A percentile compares a stretch with the other conserved stretches of the same genome.
phyloP scores from a whole-genome alignment of 441 rosid genomes.

The Lepidium campestre region DNA sequence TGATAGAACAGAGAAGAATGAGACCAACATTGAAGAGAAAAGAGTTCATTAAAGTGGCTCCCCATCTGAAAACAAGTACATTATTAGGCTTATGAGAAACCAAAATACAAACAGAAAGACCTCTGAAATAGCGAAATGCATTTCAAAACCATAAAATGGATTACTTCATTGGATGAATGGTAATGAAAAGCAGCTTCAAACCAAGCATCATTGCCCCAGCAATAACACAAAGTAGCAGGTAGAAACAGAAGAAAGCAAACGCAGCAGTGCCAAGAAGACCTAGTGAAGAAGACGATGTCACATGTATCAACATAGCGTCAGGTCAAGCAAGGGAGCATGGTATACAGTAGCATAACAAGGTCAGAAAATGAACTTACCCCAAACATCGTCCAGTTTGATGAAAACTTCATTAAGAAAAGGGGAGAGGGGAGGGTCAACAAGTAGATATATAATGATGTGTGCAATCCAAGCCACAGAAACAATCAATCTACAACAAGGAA shows the following conservation, averaged over 20 bases:
- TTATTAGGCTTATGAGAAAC: slow-evolving; percentile 21
- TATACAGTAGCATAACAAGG: background rate
- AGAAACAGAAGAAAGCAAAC: slow-evolving; percentile 98
- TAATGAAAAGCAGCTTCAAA: slow-evolving; percentile 82
- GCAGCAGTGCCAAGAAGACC: slow-evolving; percentile 99
- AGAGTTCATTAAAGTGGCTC: slow-evolving; percentile 97
- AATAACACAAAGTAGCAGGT: slow-evolving; percentile 89
- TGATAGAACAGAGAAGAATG: slow-evolving; percentile 89
- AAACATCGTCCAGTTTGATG: slow-evolving; percentile 90
- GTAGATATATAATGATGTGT: slow-evolving; percentile 84
- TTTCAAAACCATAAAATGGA: slow-evolving; percentile 8
- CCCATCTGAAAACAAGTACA: slow-evolving; percentile 66
- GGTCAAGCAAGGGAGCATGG: slow-evolving; percentile 5
- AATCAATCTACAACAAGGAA: slow-evolving; percentile 56
- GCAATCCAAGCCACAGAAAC: slow-evolving; percentile 97
- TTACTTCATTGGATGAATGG: slow-evolving; percentile 99
- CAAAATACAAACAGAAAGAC: slow-evolving; percentile 17
- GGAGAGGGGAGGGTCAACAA: slow-evolving; percentile 87
- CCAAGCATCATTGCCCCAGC: slow-evolving; percentile 99
- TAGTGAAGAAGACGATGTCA: slow-evolving; percentile 27
- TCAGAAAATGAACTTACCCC: slow-evolving; percentile 59
- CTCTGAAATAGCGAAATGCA: background rate
- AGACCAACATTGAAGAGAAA: slow-evolving; percentile 97
- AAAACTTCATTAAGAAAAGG: slow-evolving; percentile 94
- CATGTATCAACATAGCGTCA: background rate